Evolutionary conservation across 768 basidiomycete genomes (phyloP), one percentile per base, ranked within the genome.

Genomic region (Cyclocybe cylindracea): DNA sequence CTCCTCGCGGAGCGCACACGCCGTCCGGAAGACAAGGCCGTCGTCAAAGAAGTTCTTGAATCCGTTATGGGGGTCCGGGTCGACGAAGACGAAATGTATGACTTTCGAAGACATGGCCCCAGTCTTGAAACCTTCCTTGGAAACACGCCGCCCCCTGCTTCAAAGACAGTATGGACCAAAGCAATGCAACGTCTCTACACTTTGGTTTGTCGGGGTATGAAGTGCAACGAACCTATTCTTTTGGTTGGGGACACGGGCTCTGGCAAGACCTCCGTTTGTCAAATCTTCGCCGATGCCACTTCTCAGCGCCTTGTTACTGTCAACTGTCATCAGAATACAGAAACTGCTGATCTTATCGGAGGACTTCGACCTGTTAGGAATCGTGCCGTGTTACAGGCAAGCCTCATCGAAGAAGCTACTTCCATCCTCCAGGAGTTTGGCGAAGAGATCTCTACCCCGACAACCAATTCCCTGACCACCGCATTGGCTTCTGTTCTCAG

Each of bases 251-350:
- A 98, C 69, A 98, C 97, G 0, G 97, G 97, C 10, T 91, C 89
- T 3, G 97, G 97, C 11, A 99, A 99, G 71, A 99, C 97, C 0
- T 97, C 96, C 1, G 88, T 98, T 37, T 98, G 96, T 63, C 93
- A 98, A 64, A 73, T 94, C 4, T 88, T 89, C 57, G 89, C 97
- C 0, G 79, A 86, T 39, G 83, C 84, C 1, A 70, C 80, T 18
- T 69, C 70, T 19, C 84, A 83, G 61, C 72, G 66, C 34, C 74
- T 99, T 24, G 74, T 87, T 58, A 77, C 84, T 4, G 80, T 99
- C 56, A 98, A 92, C 59, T 98, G 97, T 62, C 97, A 99, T 66
- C 94, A 97, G 68, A 98, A 97, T 64, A 98, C 95, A 24, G 97
- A 99, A 72, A 97, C 96, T 0, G 92, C 95, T 9, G 97, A 99